Base-by-base conservation (phyloP, 2,329 filamentous ascomycete genomes). In the Ophiostoma ips region DNA sequence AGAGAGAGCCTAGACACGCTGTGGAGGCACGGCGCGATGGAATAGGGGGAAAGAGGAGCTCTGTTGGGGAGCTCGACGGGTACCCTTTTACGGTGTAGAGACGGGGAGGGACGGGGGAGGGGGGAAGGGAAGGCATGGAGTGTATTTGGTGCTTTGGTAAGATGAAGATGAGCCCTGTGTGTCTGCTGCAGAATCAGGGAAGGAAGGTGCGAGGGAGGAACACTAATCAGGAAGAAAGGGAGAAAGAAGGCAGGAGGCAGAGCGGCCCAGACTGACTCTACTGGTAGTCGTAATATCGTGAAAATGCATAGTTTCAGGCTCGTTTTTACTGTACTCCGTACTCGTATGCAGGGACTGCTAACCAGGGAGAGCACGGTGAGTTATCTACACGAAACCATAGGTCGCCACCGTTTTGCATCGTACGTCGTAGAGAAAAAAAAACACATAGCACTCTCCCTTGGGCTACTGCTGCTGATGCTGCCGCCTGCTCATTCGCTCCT, bases 11-110 rank as follows among this genome's bases (percentile, higher is more conserved):
- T 16, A 45, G 28, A 46, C 30, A 33, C 31, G 11, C 31, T 41
- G 50, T 52, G 50, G 50, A 52, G 46, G 38, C 38, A n/a, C 6
- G 6, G 21, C 7, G 19, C 24, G 47, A 48, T 18, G 21, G 24
- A 48, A 51, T 45, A 51, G 46, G 38, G 50, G 50, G 12, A 4
- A 12, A 34, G 30, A 30, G 40, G 30, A 21, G 40, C 30, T 21
- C 38, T 37, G n/a, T 41, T 41, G 21, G 10, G 38, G 28, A 34
- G 9, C 5, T 34, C 9, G 5, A 34, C 13, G 31, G 11, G 10
- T 12, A 15, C 11, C 16, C 16, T 13, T 16, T 43, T 15, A 11
- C 30, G 24, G 24, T 28, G 24, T 28, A 28, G 40, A 43, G 40
- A 30, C 40, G n/a, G n/a, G n/a, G n/a, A n/a, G n/a, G n/a, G n/a